Evolutionary conservation across 176 grass and related monocot species (phyloP).

Genomic region (Chrysopogon serrulatus): DNA sequence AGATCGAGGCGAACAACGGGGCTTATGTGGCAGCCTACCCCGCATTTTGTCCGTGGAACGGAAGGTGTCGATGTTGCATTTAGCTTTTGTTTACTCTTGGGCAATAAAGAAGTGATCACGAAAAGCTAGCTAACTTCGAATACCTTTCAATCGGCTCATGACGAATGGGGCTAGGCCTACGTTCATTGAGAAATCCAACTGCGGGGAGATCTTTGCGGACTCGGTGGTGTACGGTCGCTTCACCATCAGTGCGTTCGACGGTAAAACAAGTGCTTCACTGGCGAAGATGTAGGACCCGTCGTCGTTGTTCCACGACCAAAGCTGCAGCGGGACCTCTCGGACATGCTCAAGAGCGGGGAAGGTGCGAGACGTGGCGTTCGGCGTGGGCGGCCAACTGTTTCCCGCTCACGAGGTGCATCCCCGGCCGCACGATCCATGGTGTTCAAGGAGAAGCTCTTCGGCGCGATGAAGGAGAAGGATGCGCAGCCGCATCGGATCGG

Average conservation of each 20-base stretch:
- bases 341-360: background rate
- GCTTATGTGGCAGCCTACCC: background rate
- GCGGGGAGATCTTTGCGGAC: background rate
- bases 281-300: too few species aligned
- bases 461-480: conserved; percentile 16
- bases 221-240: too few species aligned
- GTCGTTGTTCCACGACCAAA: too few species aligned
- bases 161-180: background rate
- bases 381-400: background rate
- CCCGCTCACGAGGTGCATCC: conserved; percentile 18
- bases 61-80: background rate
- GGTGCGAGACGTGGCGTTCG: conserved; percentile 23
- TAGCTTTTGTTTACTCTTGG: background rate
- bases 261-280: too few species aligned
- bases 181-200: background rate
- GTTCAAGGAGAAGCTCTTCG: conserved; percentile 28
- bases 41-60: background rate
- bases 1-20: rapidly evolving
- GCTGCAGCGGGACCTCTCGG: too few species aligned
- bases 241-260: too few species aligned
- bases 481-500: conserved; percentile 4
- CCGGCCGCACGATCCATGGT: conserved; percentile 23
- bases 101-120: background rate
- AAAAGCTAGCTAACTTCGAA: too few species aligned
- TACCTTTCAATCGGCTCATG: background rate